phyloP scores from a whole-genome alignment of 73 alveolate species.

The Paramecium sonneborni region DNA sequence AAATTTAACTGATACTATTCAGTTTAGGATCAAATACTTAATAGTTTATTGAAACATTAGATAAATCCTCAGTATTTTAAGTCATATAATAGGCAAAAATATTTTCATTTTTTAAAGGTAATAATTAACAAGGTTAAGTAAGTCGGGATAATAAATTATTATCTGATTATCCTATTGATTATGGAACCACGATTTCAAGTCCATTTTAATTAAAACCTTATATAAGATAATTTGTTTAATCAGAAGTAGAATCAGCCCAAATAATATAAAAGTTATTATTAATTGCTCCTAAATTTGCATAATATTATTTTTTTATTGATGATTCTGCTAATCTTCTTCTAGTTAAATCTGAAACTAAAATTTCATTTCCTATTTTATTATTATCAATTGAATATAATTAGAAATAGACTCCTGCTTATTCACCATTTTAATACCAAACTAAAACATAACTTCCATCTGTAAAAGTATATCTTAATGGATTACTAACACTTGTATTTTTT shows the following conservation, averaged over 20 bases:
- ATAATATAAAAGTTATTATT: neutral
- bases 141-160: neutral
- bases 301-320: neutral
- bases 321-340: neutral
- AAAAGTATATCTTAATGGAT: neutral
- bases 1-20: neutral
- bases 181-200: neutral
- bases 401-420: slow-evolving; percentile 4
- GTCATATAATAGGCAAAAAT: neutral
- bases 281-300: neutral
- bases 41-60: neutral
- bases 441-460: neutral
- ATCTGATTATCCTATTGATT: neutral
- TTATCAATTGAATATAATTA: neutral
- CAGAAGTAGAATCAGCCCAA: neutral
- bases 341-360: neutral
- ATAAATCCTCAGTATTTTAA: neutral
- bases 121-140: neutral
- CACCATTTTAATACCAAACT: neutral
- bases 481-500: neutral
- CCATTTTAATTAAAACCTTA: neutral
- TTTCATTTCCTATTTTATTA: neutral
- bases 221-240: neutral
- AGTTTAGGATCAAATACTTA: neutral
- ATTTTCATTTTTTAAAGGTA: neutral